phyloP scores from a whole-genome alignment of 768 basidiomycete species.

The Crepidotus variabilis region DNA sequence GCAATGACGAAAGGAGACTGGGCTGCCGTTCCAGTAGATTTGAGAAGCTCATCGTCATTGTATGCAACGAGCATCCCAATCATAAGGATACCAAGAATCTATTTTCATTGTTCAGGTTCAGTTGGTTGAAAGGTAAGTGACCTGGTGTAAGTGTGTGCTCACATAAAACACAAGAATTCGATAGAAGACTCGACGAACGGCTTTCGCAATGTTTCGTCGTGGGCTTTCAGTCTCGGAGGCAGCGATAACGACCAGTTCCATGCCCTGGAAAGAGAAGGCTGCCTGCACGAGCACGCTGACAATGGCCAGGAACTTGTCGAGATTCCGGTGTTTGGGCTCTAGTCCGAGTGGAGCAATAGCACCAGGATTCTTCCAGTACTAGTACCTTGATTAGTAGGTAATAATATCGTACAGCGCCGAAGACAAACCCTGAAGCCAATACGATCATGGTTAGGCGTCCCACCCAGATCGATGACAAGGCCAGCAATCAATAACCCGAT shows the following conservation, averaged over 20 bases:
- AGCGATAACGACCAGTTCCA: constrained; percentile 72
- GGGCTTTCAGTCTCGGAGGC: constrained; percentile 79
- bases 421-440: constrained; percentile 60
- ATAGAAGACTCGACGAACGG: constrained; percentile 74
- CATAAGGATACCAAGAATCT: constrained; percentile 69
- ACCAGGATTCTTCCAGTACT: constrained; percentile 77
- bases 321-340: constrained; percentile 34
- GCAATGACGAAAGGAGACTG: constrained; percentile 86
- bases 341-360: constrained; percentile 41
- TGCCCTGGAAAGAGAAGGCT: constrained; percentile 75
- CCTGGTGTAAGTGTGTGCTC: constrained; percentile 12
- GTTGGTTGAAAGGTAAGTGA: no score
- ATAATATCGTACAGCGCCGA: constrained; percentile 2
- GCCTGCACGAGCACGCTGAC: constrained; percentile 45
- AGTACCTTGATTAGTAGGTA: background rate
- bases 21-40: constrained; percentile 56
- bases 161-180: constrained; percentile 79
- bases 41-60: constrained; percentile 51
- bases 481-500: constrained; percentile 57
- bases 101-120: background rate
- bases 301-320: constrained; percentile 44
- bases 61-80: constrained; percentile 80
- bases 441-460: constrained; percentile 63
- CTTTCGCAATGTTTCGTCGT: constrained; percentile 73
- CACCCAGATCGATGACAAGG: constrained; percentile 75